These are phyloP conservation scores for Candida andamanensis DNA, from an alignment of 805 yeast species.

Conservation along the genomic window DNA sequence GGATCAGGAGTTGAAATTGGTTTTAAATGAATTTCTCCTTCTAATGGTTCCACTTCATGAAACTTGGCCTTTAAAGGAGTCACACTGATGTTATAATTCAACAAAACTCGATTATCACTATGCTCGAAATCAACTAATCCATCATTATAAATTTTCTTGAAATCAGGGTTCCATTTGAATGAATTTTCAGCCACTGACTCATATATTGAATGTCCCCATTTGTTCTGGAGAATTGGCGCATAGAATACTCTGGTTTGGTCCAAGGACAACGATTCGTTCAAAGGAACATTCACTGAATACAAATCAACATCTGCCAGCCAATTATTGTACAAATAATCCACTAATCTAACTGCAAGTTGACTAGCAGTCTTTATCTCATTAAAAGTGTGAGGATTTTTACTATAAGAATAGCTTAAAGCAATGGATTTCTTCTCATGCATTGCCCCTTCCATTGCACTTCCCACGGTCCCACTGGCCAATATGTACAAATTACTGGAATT, in stretches of 20 bases:
- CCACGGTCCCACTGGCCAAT: constrained; percentile 90
- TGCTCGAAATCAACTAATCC: constrained; percentile 37
- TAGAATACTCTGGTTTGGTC: constrained; percentile 57
- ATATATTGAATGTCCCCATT: constrained; percentile 67
- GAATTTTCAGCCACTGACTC: constrained; percentile 27
- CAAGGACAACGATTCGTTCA: constrained; percentile 48
- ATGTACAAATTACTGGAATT: constrained; percentile 86
- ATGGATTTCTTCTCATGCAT: constrained; percentile 65
- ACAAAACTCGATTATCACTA: constrained; percentile 68
- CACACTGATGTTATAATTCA: constrained; percentile 55
- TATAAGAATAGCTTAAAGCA: constrained; percentile 85
- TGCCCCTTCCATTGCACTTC: constrained; percentile 94
- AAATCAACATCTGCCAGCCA: constrained; percentile 50
- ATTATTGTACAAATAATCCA: constrained; percentile 49
- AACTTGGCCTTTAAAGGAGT: constrained; percentile 64
- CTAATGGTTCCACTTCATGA: constrained; percentile 44
- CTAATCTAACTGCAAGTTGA: constrained; percentile 56
- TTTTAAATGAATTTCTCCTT: constrained; percentile 52
- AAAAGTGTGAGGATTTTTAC: constrained; percentile 44
- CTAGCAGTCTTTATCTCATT: constrained; percentile 60
- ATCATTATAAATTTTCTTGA: constrained; percentile 56
- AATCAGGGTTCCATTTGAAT: constrained; percentile 83
- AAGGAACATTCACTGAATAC: constrained; percentile 81
- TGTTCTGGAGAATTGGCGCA: constrained; percentile 77
- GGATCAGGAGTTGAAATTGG: constrained; percentile 3